These are phyloP conservation scores for Umbelopsis ramanniana DNA, from an alignment of 192 early-diverging fungal genomes.

Conservation along the genomic window DNA sequence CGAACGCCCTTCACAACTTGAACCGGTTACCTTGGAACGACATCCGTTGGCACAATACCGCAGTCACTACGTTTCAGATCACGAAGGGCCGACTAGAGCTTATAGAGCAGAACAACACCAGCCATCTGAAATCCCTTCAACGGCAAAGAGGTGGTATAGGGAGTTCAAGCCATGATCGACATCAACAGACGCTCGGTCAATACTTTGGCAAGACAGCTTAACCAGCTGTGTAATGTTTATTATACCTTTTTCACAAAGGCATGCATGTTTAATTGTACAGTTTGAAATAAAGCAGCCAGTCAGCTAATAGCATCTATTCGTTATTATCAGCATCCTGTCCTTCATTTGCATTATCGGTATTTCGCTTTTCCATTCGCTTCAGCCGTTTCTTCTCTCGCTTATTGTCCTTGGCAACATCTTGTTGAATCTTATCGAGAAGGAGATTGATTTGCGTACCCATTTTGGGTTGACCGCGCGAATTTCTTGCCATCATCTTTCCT, in stretches of 20 bases:
- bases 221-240: no score
- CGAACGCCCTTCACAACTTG: not conserved
- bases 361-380: not conserved
- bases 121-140: not conserved
- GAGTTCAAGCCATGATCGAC: not conserved
- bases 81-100: not conserved
- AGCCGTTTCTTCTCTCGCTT: slow-evolving; percentile 9
- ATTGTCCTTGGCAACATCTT: slow-evolving; percentile 22
- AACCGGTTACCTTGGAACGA: not conserved
- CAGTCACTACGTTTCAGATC: slow-evolving; percentile 6
- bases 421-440: slow-evolving; percentile 36
- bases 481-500: slow-evolving; percentile 42
- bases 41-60: slow-evolving; percentile 15
- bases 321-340: not conserved
- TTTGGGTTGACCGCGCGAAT: slow-evolving; percentile 40
- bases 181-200: not conserved
- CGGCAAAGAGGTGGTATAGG: slow-evolving; percentile 8
- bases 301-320: not conserved
- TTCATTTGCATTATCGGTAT: not conserved
- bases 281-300: not conserved
- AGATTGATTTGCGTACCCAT: slow-evolving; percentile 42
- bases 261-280: slow-evolving; percentile 1
- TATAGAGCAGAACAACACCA: not conserved
- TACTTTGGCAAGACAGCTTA: slow-evolving; percentile 12
- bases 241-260: not conserved